A percentile compares a stretch with the other conserved stretches of the same genome.
These are phyloP conservation scores for Cornus suecica DNA, from an alignment of 148 eudicot genomes.

Conservation along the genomic window DNA sequence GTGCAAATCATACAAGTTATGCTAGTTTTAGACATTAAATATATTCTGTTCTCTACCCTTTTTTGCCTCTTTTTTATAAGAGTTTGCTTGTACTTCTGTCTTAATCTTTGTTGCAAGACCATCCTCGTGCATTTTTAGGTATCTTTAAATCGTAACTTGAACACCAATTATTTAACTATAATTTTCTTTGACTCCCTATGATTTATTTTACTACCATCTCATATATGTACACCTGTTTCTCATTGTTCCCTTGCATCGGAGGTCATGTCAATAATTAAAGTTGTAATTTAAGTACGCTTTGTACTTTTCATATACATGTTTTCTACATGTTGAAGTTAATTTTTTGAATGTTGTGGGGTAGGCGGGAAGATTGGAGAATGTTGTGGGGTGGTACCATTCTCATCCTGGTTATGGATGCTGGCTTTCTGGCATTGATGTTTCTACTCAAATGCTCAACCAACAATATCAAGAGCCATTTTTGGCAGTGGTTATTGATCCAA, in stretches of 20 bases:
- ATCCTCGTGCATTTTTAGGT: not conserved
- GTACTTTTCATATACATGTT: too few species aligned
- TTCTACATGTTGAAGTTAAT: not conserved
- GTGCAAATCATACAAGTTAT: too few species aligned
- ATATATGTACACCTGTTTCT: not conserved
- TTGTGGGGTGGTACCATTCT: conserved; percentile 98
- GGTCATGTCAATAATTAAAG: not conserved
- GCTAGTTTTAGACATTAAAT: too few species aligned
- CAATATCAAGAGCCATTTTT: conserved; percentile 95
- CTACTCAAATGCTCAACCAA: conserved; percentile 96
- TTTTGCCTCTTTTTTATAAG: too few species aligned
- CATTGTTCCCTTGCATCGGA: not conserved
- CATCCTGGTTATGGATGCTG: conserved; percentile 99
- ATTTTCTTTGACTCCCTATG: not conserved
- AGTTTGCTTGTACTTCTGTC: too few species aligned
- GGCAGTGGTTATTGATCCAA: conserved; percentile 98
- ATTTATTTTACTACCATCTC: not conserved
- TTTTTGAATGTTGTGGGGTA: conserved; percentile 22
- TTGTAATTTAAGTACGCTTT: not conserved
- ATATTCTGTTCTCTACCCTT: too few species aligned
- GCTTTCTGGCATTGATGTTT: conserved; percentile 98
- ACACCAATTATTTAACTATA: not conserved
- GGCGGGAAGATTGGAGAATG: conserved; percentile 98
- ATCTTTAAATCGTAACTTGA: not conserved
- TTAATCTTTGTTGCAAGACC: too few species aligned